Conservation (phyloP, 1,284 basidiomycete species). For the Ustilago shanxiensis region DNA sequence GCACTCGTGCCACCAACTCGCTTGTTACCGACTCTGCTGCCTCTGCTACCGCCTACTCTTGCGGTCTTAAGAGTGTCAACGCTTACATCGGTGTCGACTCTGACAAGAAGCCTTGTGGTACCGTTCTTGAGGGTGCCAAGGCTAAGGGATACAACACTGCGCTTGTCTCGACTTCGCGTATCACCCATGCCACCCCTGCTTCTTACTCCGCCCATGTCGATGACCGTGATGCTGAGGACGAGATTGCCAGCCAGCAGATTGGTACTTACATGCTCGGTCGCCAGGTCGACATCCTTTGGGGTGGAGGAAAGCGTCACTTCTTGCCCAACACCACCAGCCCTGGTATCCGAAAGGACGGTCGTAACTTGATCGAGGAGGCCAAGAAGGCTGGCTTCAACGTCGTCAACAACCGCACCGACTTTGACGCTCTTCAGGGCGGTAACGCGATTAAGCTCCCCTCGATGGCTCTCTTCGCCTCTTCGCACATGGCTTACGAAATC, state of each 20-base stretch:
- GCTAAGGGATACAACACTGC: conserved; percentile 64
- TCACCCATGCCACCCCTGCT: conserved; percentile 69
- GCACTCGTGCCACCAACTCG: conserved; percentile 65
- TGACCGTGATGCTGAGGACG: conserved; percentile 68
- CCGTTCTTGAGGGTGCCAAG: conserved; percentile 69
- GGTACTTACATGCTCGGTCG: conserved; percentile 65
- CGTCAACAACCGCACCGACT: conserved; percentile 57
- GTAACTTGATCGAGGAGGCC: conserved; percentile 64
- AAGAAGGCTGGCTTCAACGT: conserved; percentile 57
- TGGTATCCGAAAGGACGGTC: conserved; percentile 61
- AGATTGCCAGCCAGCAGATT: conserved; percentile 67
- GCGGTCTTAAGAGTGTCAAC: conserved; percentile 66
- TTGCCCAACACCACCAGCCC: conserved; percentile 63
- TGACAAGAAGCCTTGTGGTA: conserved; percentile 68
- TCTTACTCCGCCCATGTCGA: conserved; percentile 66
- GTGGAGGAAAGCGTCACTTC: conserved; percentile 67
- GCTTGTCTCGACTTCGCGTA: conserved; percentile 66
- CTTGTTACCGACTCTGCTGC: conserved; percentile 70
- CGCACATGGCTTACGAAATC: conserved; percentile 69
- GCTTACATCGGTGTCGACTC: conserved; percentile 68
- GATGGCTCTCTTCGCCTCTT: conserved; percentile 57
- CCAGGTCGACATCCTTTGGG: conserved; percentile 65
- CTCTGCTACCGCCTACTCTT: conserved; percentile 68
- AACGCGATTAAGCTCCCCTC: conserved; percentile 49
- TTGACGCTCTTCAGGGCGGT: conserved; percentile 57